Percentiles rank a stretch among this genome's conserved stretches.
Evolutionary conservation across 2,329 filamentous ascomycete species (phyloP).

Genomic region (Venturia pyrina): DNA sequence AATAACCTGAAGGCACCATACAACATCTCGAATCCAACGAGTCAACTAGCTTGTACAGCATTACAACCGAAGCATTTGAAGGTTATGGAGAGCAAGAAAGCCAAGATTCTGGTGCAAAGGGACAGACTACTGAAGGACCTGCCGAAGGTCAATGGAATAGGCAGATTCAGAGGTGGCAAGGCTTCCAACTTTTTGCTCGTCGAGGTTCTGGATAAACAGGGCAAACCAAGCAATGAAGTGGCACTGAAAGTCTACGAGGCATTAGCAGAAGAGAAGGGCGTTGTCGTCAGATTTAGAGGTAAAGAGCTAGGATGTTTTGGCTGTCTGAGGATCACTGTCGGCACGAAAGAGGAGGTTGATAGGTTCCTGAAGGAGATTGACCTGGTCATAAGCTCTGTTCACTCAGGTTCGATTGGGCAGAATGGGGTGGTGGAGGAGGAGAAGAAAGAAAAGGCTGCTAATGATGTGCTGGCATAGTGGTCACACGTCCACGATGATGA

Average conservation of each 20-base stretch:
- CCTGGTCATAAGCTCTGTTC: slow-evolving; percentile 39
- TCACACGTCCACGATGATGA: neutral
- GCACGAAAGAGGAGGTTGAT: slow-evolving; percentile 77
- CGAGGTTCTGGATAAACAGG: slow-evolving; percentile 66
- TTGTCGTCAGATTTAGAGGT: slow-evolving; percentile 88
- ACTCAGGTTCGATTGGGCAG: slow-evolving; percentile 25
- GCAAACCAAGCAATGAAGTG: slow-evolving; percentile 66
- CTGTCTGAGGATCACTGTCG: slow-evolving; percentile 84
- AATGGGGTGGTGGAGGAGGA: slow-evolving; percentile 29
- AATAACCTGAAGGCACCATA: slow-evolving; percentile 96
- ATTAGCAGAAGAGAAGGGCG: slow-evolving; percentile 75
- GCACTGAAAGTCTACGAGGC: slow-evolving; percentile 75
- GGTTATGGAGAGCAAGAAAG: slow-evolving; percentile 61
- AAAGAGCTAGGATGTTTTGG: slow-evolving; percentile 85
- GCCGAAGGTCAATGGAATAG: slow-evolving; percentile 66
- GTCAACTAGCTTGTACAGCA: slow-evolving; percentile 65
- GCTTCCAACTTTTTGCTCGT: slow-evolving; percentile 86
- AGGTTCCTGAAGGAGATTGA: slow-evolving; percentile 63
- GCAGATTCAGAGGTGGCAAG: slow-evolving; percentile 67
- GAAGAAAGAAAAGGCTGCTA: slow-evolving; percentile 39
- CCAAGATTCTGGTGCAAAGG: slow-evolving; percentile 64
- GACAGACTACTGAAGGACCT: slow-evolving; percentile 66
- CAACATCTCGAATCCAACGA: slow-evolving; percentile 85
- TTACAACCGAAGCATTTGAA: slow-evolving; percentile 56
- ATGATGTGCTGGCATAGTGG: slow-evolving; percentile 35